Percentiles rank a stretch among this genome's conserved stretches.
Evolutionary conservation across 2,329 filamentous ascomycete genomes (phyloP).

Genomic region (Chaetoscypha palmicola): DNA sequence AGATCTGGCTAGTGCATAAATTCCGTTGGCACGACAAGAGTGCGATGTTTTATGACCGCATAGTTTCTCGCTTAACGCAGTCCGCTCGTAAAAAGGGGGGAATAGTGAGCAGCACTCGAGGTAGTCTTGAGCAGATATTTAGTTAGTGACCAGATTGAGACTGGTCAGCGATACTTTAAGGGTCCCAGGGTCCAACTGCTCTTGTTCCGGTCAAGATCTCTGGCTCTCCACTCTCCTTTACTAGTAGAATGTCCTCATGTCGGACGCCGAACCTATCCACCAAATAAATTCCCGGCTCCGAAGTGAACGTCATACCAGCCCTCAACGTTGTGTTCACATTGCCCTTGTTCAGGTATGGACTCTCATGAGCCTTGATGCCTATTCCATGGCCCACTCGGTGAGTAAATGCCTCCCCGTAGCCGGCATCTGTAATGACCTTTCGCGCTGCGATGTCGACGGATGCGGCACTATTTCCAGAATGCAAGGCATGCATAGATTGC

Average conservation of each 20-base stretch:
- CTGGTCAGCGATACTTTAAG: constrained; percentile 27
- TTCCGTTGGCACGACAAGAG: no score
- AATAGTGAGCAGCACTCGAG: no score
- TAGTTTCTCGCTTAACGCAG: no score
- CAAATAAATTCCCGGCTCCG: constrained; percentile 57
- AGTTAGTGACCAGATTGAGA: no score
- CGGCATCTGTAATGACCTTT: constrained; percentile 47
- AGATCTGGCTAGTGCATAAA: no score
- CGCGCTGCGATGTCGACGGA: constrained; percentile 55
- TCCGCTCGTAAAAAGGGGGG: no score
- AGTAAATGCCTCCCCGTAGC: constrained; percentile 53
- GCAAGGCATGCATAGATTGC: constrained; percentile 44
- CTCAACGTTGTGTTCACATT: constrained; percentile 42
- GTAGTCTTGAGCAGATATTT: no score
- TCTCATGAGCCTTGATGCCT: constrained; percentile 60
- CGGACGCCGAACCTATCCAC: constrained; percentile 53
- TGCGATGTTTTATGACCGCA: no score
- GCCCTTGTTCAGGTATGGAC: constrained; percentile 57
- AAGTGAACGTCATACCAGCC: constrained; percentile 56
- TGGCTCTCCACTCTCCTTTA: constrained; percentile 45
- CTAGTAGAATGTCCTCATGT: constrained; percentile 55
- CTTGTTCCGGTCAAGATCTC: constrained; percentile 48
- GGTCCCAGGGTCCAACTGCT: constrained; percentile 47
- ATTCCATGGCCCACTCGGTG: constrained; percentile 59
- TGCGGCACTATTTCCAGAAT: constrained; percentile 47